Conservation (phyloP, 2,329 filamentous ascomycete genomes). For the Beauveria sp. region DNA sequence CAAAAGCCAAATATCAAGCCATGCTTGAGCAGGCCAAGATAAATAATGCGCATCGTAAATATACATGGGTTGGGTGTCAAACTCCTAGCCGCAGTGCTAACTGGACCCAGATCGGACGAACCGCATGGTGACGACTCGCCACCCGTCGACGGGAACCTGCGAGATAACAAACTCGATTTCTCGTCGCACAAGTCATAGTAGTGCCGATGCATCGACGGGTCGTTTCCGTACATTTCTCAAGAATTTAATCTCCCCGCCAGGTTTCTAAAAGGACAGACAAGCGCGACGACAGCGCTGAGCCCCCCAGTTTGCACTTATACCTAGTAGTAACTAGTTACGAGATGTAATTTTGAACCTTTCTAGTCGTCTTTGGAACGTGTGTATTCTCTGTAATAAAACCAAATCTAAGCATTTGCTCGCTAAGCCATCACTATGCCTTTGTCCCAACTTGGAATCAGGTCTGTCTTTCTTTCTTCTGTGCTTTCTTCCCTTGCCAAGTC, state of each 20-base stretch:
- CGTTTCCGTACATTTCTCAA: slow-evolving; percentile 12
- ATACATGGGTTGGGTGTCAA: background rate
- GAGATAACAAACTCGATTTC: slow-evolving; percentile 13
- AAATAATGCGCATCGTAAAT: slow-evolving; percentile 11
- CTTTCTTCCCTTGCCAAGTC: background rate
- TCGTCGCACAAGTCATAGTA: slow-evolving; percentile 12
- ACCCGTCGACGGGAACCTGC: slow-evolving; percentile 13
- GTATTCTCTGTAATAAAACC: no score
- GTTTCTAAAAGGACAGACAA: background rate
- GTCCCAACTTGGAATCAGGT: background rate
- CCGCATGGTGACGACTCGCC: slow-evolving; percentile 11
- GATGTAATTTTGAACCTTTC: no score
- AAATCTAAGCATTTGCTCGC: background rate
- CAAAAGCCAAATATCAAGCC: slow-evolving; percentile 9
- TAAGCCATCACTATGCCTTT: background rate
- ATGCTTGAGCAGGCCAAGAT: slow-evolving; percentile 11
- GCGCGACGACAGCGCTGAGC: background rate
- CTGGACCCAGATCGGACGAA: slow-evolving; percentile 10
- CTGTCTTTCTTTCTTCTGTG: no score
- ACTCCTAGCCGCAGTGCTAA: background rate
- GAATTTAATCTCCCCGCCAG: slow-evolving; percentile 12
- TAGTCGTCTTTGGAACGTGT: no score
- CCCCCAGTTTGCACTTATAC: no score
- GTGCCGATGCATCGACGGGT: slow-evolving; percentile 2
- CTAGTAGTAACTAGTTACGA: no score